Percentiles rank a stretch among this genome's conserved stretches.
These are phyloP conservation scores for Boletus coccyginus DNA, from an alignment of 768 basidiomycete species.

Conservation along the genomic window DNA sequence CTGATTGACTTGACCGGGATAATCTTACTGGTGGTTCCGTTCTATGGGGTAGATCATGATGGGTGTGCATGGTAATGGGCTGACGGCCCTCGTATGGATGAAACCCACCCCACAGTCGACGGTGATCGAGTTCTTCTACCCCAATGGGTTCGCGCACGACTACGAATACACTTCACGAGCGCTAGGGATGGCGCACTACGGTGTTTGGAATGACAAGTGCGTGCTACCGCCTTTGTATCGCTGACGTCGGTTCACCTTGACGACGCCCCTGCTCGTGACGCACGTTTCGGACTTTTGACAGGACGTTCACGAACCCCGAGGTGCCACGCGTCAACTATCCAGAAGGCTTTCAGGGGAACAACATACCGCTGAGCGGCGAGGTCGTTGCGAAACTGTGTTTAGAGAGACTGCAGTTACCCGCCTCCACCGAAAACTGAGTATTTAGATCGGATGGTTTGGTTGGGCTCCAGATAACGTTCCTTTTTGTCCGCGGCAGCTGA, in stretches of 20 bases:
- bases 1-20: background rate
- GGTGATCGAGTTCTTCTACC: slow-evolving; percentile 91
- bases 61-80: slow-evolving; percentile 91
- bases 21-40: background rate
- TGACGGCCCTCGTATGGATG: slow-evolving; percentile 93
- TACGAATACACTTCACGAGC: slow-evolving; percentile 82
- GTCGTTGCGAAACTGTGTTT: slow-evolving; percentile 56
- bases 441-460: background rate
- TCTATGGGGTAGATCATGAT: slow-evolving; percentile 72
- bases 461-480: background rate
- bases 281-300: slow-evolving; percentile 23
- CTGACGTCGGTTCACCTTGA: background rate
- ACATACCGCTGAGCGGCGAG: slow-evolving; percentile 77
- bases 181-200: slow-evolving; percentile 79
- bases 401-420: slow-evolving; percentile 42
- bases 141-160: slow-evolving; percentile 80
- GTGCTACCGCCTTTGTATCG: slow-evolving; percentile 12
- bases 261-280: background rate
- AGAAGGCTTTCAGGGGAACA: slow-evolving; percentile 86
- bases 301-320: slow-evolving; percentile 72
- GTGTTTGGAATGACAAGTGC: slow-evolving; percentile 77
- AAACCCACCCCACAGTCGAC: slow-evolving; percentile 76
- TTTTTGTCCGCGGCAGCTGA: no score
- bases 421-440: background rate
- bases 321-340: slow-evolving; percentile 71